Base-by-base conservation (phyloP, 768 basidiomycete species). In the Boletus fagicola region DNA sequence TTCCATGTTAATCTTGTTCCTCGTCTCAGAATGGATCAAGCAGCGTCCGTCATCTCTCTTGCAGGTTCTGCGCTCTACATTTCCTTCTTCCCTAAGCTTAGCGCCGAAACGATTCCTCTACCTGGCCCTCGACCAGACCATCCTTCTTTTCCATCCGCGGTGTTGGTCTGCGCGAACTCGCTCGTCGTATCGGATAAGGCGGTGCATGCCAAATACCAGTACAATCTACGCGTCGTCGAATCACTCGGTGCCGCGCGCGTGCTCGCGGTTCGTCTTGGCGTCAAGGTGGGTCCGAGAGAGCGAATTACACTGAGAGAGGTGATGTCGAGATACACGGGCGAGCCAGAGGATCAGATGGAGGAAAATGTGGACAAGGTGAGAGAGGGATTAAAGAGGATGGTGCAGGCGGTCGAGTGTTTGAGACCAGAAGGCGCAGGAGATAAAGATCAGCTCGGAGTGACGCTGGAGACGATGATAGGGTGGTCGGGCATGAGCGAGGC, bases 151-250 rank as follows among this genome's bases (percentile, higher is more conserved):
- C 81, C 35, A 0, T 49, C 72, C 2, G 63, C 61, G 1, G 60
- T 56, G 3, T 48, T 75, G 61, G 55, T 65, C 66, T 53, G 77
- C 18, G 73, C 66, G 50, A 75, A 58, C 67, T 91, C 91, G 18
- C 84, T 92, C 39, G 85, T 92, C 35, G 83, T 88, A 24, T 83
- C 89, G 30, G 87, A 94, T 69, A 94, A 95, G 71, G 83, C 84
- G 1, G 78, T 85, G 53, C 84, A 83, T 36, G 89, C 91, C 2
- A 89, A 87, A 63, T 81, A 78, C 36, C 80, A 85, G 45, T 95
- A 96, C 76, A 96, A 97, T 67, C 78, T 95, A 16, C 90, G 92
- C 35, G 93, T 94, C 35, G 89, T 95, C n/a, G 94, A 97, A 72
- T 90, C 88, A 0, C 85, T 93, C 20, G 86, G 85, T 36, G 88